Base-by-base conservation (phyloP, 805 yeast species). In the Kodamaea laetipori region DNA sequence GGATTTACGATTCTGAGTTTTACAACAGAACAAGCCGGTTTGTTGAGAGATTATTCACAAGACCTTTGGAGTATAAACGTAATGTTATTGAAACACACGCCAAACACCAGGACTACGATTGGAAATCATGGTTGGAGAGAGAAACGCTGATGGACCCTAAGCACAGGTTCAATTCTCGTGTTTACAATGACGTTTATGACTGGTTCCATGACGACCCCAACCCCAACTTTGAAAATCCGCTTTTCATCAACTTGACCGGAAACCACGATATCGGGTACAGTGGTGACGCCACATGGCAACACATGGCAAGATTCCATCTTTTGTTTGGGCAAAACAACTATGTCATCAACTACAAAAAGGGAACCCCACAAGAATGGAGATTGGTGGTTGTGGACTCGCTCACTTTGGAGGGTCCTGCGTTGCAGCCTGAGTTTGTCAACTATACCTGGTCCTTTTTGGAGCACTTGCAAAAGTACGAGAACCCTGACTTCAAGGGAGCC, bases 201-300 rank as follows among this genome's bases (percentile, higher is more conserved):
- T 86, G 95, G 95, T 69, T 73, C 28, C 56, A 74, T 19, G 51
- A 47, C 6, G 34, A 27, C n/a, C 40, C 39, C 7, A 54, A 28
- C 23, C 73, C 74, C 23, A 67, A 69, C 51, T 69, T 61, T 15
- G 72, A 75, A 26, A 80, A 78, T 46, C 90, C 88, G 8, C 64
- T 86, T 27, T 80, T 92, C 57, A 76, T 89, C 48, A 94, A 94
- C 60, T 69, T 94, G 37, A 83, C 95, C 1, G 99, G 99, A 1
- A 94, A 94, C 61, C 99, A 94, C 61, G 99, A 94, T 61, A 82
- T 92, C 37, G 99, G 99, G 0, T 92, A 94, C 60, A 79, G 86
- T 37, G 98, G 98, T 0, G 99, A 94, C 63, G 88, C 95, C 31
- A 90, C 96, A 0, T 81, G 82, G 69, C 97, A 88, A 56, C 95